These are phyloP conservation scores for Salix viminalis DNA, from an alignment of 345 rosid genomes.

Conservation along the genomic window DNA sequence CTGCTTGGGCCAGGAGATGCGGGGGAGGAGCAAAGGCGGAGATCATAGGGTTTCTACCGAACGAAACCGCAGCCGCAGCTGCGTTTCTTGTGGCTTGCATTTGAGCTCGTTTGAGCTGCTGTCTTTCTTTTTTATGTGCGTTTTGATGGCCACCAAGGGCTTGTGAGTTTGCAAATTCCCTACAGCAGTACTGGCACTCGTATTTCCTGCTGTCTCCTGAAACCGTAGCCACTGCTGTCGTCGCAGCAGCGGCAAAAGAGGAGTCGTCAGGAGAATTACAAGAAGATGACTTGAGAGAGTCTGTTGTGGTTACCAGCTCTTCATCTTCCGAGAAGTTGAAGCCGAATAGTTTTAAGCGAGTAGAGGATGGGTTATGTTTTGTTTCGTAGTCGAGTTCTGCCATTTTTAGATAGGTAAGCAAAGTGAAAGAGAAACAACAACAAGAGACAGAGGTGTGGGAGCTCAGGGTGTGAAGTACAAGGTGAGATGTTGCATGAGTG, in stretches of 20 bases:
- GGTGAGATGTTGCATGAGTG: constrained; percentile 34
- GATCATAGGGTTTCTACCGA: constrained; percentile 51
- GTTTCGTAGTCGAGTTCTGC: constrained; percentile 48
- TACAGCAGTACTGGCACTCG: constrained; percentile 86
- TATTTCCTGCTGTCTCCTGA: constrained; percentile 42
- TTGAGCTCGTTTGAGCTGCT: constrained; percentile 85
- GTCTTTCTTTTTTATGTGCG: constrained; percentile 95
- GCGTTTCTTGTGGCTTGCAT: constrained; percentile 62
- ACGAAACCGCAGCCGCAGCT: constrained; percentile 36
- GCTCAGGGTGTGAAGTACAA: constrained; percentile 4
- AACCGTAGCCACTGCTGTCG: not conserved
- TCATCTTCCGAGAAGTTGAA: constrained; percentile 71
- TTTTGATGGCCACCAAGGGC: constrained; percentile 98
- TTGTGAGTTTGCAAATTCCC: constrained; percentile 90
- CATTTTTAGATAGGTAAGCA: constrained; percentile 25
- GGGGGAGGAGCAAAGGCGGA: constrained; percentile 51
- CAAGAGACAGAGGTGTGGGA: constrained; percentile 9
- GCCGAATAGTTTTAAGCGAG: constrained; percentile 83
- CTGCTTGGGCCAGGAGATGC: constrained; percentile 47
- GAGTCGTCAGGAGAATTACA: not conserved
- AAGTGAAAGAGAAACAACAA: constrained; percentile 1
- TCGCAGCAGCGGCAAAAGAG: not conserved
- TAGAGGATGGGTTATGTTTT: constrained; percentile 23
- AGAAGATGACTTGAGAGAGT: constrained; percentile 7
- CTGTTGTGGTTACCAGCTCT: not conserved